Conservation (phyloP, 2,329 filamentous ascomycete species). For the Epichloe elymi region DNA sequence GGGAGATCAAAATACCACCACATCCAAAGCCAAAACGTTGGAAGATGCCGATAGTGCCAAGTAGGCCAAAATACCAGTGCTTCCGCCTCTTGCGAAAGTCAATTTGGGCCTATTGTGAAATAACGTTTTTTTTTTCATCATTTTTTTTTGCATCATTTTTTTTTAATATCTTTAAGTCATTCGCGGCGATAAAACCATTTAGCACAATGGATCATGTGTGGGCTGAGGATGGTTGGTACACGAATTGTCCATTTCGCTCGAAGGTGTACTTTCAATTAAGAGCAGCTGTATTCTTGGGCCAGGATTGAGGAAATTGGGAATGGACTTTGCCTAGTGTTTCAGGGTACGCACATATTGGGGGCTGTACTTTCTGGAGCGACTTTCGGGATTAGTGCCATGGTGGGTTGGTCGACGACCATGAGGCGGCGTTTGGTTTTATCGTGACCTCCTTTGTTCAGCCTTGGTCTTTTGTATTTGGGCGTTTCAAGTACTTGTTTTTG, state of each 20-base stretch:
- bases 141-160: background rate
- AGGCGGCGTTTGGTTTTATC: background rate
- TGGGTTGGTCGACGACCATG: background rate
- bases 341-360: background rate
- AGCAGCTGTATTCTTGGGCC: background rate
- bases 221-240: background rate
- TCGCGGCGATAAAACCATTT: background rate
- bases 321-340: background rate
- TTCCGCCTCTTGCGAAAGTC: background rate
- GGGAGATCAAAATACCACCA: constrained; percentile 13
- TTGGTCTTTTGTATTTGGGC: too few species aligned
- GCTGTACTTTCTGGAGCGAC: background rate
- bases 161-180: too few species aligned
- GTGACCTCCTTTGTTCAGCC: background rate
- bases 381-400: background rate
- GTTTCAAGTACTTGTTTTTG: too few species aligned
- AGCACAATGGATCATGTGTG: background rate
- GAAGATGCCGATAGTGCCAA: background rate
- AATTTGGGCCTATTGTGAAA: background rate
- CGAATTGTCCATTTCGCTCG: background rate
- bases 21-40: constrained; percentile 1
- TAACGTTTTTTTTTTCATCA: background rate
- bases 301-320: background rate
- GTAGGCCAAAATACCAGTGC: background rate
- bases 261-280: background rate